A percentile compares a stretch with the other conserved stretches of the same genome.
phyloP scores from a whole-genome alignment of 257 asterid genomes.

The Thymus quinquecostatus region DNA sequence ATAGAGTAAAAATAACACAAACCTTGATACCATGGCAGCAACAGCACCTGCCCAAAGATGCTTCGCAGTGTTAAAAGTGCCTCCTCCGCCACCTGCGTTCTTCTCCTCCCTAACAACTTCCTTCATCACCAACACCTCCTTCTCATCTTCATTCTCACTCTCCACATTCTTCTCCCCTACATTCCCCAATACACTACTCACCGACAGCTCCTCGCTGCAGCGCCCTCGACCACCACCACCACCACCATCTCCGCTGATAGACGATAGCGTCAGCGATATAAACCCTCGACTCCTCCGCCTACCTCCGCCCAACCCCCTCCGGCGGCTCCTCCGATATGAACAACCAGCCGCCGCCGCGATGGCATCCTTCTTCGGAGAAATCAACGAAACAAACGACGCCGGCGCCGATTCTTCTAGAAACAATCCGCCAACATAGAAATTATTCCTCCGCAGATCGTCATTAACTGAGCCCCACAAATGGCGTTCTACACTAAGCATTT shows the following conservation, averaged over 20 bases:
- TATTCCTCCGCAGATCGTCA: slow-evolving; percentile 34
- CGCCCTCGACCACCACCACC: slow-evolving; percentile 49
- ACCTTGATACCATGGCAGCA: slow-evolving; percentile 86
- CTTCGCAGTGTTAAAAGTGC: slow-evolving; percentile 77
- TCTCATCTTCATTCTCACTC: slow-evolving; percentile 40
- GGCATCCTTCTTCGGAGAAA: slow-evolving; percentile 38
- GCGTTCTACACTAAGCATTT: slow-evolving; percentile 56
- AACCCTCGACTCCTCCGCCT: slow-evolving; percentile 52
- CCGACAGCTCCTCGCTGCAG: slow-evolving; percentile 32
- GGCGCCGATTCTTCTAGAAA: slow-evolving; percentile 71
- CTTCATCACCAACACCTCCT: slow-evolving; percentile 37
- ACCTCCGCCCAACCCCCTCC: slow-evolving; percentile 43
- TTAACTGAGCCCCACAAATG: slow-evolving; percentile 36
- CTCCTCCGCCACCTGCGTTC: slow-evolving; percentile 41
- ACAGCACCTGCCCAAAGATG: slow-evolving; percentile 99
- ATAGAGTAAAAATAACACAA: slow-evolving; percentile 15
- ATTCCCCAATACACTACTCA: slow-evolving; percentile 56
- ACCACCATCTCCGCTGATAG: slow-evolving; percentile 46
- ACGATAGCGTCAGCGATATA: slow-evolving; percentile 66
- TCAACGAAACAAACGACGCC: slow-evolving; percentile 56
- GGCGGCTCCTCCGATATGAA: slow-evolving; percentile 40
- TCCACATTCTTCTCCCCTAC: slow-evolving; percentile 44
- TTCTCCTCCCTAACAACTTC: slow-evolving; percentile 43
- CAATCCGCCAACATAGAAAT: slow-evolving; percentile 59
- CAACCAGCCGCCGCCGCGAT: slow-evolving; percentile 38